phyloP scores from a whole-genome alignment of 2,329 filamentous ascomycete genomes.

The Lojkania enalia region DNA sequence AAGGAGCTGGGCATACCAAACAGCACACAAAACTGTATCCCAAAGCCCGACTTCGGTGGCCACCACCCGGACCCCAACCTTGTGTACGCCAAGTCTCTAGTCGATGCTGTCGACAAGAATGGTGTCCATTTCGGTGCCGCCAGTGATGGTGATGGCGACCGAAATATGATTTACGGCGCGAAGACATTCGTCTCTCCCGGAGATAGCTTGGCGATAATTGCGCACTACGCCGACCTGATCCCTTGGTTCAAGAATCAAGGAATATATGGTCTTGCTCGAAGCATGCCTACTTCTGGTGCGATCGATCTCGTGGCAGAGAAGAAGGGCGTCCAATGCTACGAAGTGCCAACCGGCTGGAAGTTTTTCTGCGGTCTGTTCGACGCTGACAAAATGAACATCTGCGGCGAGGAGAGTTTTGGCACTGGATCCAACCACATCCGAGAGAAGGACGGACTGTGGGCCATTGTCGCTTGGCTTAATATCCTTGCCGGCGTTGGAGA shows the following conservation, averaged over 20 bases:
- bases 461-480: conserved; percentile 96
- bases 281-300: conserved; percentile 95
- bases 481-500: conserved; percentile 94
- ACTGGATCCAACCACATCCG: conserved; percentile 98
- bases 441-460: conserved; percentile 98
- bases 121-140: conserved; percentile 94
- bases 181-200: conserved; percentile 96
- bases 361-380: conserved; percentile 97
- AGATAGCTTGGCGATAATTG: conserved; percentile 96
- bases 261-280: conserved; percentile 90
- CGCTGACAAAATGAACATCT: conserved; percentile 99
- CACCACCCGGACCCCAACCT: conserved; percentile 98
- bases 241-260: conserved; percentile 98
- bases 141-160: conserved; percentile 94
- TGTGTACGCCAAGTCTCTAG: conserved; percentile 92
- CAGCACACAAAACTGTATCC: conserved; percentile 88
- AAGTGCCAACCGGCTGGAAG: conserved; percentile 99
- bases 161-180: conserved; percentile 99
- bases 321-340: conserved; percentile 88
- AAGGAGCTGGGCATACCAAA: conserved; percentile 83
- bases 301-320: conserved; percentile 96
- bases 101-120: conserved; percentile 89
- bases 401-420: conserved; percentile 96
- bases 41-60: conserved; percentile 92
- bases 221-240: conserved; percentile 93